Percentiles rank a stretch among this genome's conserved stretches.
These are phyloP conservation scores for Pleurotus tuoliensis DNA, from an alignment of 768 basidiomycete genomes.

Conservation along the genomic window DNA sequence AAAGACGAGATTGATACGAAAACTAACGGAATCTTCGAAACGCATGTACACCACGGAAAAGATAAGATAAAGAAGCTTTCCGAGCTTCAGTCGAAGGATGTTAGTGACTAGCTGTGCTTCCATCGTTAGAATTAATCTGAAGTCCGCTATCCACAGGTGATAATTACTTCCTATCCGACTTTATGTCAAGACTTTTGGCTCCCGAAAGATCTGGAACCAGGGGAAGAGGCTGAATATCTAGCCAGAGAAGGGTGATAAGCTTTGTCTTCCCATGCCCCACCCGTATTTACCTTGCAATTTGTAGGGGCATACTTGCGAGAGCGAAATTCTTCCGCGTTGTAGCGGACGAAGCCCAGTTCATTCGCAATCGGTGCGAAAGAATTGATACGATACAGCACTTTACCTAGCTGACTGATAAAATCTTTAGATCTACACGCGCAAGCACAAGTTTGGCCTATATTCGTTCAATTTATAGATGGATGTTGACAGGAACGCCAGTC, in stretches of 20 bases:
- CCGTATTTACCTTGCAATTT: neutral
- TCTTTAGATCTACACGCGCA: conserved; percentile 45
- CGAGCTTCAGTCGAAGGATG: conserved; percentile 41
- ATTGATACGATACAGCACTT: neutral
- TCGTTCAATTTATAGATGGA: conserved; percentile 68
- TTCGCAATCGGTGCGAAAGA: conserved; percentile 51
- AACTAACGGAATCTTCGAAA: conserved; percentile 56
- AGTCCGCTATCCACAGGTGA: conserved; percentile 36
- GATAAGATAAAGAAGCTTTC: conserved; percentile 52
- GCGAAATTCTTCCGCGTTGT: conserved; percentile 67
- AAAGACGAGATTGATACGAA: conserved; percentile 70
- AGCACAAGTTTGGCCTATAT: conserved; percentile 60
- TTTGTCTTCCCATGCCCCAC: neutral
- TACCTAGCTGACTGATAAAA: neutral
- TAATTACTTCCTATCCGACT: conserved; percentile 78
- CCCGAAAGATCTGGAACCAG: conserved; percentile 41
- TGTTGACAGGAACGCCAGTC: conserved; percentile 73
- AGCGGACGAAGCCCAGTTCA: conserved; percentile 78
- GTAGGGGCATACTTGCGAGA: conserved; percentile 57
- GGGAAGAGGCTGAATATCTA: conserved; percentile 47
- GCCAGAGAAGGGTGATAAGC: conserved; percentile 43
- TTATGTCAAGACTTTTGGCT: conserved; percentile 56
- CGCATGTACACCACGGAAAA: conserved; percentile 70
- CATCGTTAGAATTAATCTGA: neutral
- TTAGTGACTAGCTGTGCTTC: conserved; percentile 18